These are phyloP conservation scores for Camellia sinensis DNA, from an alignment of 148 eudicot species.

Conservation along the genomic window DNA sequence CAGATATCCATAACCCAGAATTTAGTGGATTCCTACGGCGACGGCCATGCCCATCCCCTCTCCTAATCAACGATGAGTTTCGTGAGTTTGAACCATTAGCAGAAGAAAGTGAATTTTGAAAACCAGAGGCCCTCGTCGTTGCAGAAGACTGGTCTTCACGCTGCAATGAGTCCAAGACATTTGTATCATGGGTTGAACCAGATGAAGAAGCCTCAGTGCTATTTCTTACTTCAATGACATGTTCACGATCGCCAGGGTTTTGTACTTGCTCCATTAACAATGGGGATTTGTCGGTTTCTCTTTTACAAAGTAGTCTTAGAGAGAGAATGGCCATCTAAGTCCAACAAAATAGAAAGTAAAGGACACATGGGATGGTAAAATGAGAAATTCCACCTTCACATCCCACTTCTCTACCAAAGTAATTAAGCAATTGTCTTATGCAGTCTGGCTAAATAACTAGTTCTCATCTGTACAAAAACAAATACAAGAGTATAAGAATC, in stretches of 20 bases:
- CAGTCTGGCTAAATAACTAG: too few species aligned
- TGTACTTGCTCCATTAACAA: slow-evolving; percentile 65
- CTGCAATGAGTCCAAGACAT: slow-evolving; percentile 38
- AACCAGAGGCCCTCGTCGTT: slow-evolving; percentile 38
- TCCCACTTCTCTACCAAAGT: not conserved
- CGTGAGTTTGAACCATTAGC: slow-evolving; percentile 53
- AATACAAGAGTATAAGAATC: too few species aligned
- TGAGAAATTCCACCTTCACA: not conserved
- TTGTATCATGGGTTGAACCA: slow-evolving; percentile 46
- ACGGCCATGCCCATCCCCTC: slow-evolving; percentile 55
- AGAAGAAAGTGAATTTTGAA: slow-evolving; percentile 49
- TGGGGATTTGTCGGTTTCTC: slow-evolving; percentile 27
- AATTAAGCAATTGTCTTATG: too few species aligned
- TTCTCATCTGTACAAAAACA: too few species aligned
- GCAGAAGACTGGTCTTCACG: slow-evolving; percentile 52
- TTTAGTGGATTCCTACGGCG: slow-evolving; percentile 75
- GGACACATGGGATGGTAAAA: too few species aligned
- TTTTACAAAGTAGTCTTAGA: slow-evolving; percentile 45
- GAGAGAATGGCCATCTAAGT: slow-evolving; percentile 52
- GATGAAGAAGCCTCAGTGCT: slow-evolving; percentile 47
- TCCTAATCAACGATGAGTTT: slow-evolving; percentile 54
- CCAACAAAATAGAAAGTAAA: slow-evolving; percentile 19
- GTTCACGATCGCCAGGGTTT: slow-evolving; percentile 36
- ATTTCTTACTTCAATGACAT: slow-evolving; percentile 52
- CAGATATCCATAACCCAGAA: slow-evolving; percentile 81